Conservation (phyloP, 2,329 filamentous ascomycete species). For the Colletotrichum tropicale region DNA sequence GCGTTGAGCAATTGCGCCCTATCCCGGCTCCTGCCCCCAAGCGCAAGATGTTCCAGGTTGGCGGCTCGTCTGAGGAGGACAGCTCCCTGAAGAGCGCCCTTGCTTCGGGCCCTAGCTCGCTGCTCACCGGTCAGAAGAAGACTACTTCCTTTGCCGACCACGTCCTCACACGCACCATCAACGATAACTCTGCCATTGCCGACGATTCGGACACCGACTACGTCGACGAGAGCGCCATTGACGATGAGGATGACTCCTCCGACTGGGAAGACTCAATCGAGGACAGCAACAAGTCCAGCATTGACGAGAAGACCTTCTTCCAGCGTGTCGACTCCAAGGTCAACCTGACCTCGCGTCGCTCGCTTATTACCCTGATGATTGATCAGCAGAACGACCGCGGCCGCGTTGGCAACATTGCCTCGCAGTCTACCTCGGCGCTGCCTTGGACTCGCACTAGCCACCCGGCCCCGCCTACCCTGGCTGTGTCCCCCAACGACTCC, state of each 20-base stretch:
- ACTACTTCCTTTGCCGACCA: constrained; percentile 82
- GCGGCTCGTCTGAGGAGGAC: constrained; percentile 74
- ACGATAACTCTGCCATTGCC: constrained; percentile 53
- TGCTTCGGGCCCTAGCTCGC: constrained; percentile 45
- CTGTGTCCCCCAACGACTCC: constrained; percentile 61
- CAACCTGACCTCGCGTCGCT: constrained; percentile 84
- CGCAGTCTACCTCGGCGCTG: constrained; percentile 73
- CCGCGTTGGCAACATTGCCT: constrained; percentile 70
- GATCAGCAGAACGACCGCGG: constrained; percentile 73
- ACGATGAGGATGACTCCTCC: constrained; percentile 68
- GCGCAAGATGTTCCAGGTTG: constrained; percentile 56
- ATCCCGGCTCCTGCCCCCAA: constrained; percentile 32
- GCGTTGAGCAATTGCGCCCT: constrained; percentile 47
- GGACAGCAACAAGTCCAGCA: constrained; percentile 82
- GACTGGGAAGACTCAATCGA: constrained; percentile 73
- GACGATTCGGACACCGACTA: constrained; percentile 67
- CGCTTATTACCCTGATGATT: constrained; percentile 88
- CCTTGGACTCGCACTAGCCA: constrained; percentile 61
- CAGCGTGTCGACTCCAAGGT: constrained; percentile 88
- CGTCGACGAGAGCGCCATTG: constrained; percentile 83
- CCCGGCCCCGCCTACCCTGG: constrained; percentile 42
- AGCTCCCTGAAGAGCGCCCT: constrained; percentile 70
- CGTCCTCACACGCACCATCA: constrained; percentile 70
- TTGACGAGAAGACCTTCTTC: constrained; percentile 83
- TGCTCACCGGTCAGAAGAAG: constrained; percentile 66